Evolutionary conservation across 768 basidiomycete species (phyloP), one percentile per base, ranked within the genome.

Genomic region (Auriculariales sp.): DNA sequence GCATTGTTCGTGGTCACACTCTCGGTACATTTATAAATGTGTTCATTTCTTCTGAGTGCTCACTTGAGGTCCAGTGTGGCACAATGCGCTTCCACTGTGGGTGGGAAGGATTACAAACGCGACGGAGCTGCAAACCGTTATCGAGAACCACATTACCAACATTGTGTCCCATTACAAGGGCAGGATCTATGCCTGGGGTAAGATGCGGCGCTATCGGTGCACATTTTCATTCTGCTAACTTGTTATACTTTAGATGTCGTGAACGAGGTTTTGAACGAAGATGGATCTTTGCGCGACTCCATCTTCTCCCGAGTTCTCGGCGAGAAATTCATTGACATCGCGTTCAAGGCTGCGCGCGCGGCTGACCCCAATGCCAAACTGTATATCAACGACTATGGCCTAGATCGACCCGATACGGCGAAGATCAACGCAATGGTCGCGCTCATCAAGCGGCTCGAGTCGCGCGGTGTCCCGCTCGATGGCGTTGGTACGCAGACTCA

Each of bases 221-320:
- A 12, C 29, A 6, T 25, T 30, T 22, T 32, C 6, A 32, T 14
- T 10, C 28, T 17, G 11, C 6, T 17, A n/a, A n/a, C n/a, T n/a
- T n/a, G n/a, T 29, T 44, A 15, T 14, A 9, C 28, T 44, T 28
- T 25, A 48, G 74, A 77, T 19, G 74, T 76, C 31, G 61, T 77
- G 48, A 78, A 77, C 48, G 75, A 78, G 59, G 69, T 74, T 7
- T 76, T 79, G 64, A 75, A 78, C 54, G 78, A 79, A 28, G 68
- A 79, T 54, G 78, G 79, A 17, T 75, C 74, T 6, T 76, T 66
- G 61, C 71, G 77, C 35, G 49, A 62, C 17, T 63, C 70, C 48
- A 68, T 80, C 14, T 81, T 78, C 65, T 77, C 66, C 63, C n/a
- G n/a, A n/a, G n/a, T n/a, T n/a, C 66, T 72, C 25, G 70, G 71